phyloP scores from a whole-genome alignment of 305 asterid genomes.

The Rubia occidens region DNA sequence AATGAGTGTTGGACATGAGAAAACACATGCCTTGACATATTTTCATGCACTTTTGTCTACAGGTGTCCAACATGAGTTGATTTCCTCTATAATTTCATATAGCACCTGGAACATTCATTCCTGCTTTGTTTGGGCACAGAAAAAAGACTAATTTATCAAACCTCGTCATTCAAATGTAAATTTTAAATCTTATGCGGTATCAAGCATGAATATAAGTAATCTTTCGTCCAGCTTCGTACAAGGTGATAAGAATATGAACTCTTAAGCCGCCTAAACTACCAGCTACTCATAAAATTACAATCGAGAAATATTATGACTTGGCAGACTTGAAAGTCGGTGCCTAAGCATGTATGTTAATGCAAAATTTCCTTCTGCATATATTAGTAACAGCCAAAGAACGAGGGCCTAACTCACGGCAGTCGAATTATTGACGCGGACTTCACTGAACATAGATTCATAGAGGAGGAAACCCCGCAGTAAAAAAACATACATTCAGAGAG shows the following conservation, averaged over 20 bases:
- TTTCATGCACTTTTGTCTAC: conserved; percentile 24
- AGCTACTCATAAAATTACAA: conserved; percentile 12
- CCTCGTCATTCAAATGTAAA: conserved; percentile 76
- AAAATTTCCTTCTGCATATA: no score
- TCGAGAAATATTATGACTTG: conserved; percentile 25
- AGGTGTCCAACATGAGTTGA: not conserved
- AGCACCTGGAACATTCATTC: conserved; percentile 85
- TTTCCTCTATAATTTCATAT: conserved; percentile 42
- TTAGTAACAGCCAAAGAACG: no score
- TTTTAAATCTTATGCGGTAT: conserved; percentile 65
- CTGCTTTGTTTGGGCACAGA: conserved; percentile 92
- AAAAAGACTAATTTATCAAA: conserved; percentile 85
- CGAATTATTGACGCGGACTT: no score
- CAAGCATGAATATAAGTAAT: not conserved
- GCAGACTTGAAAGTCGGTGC: conserved; percentile 60
- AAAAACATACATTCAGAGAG: no score
- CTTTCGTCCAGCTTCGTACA: conserved; percentile 26
- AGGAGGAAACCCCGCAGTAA: no score
- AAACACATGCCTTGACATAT: no score
- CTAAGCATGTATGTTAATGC: conserved; percentile 26
- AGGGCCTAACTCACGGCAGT: no score
- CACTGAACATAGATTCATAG: no score
- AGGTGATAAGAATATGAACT: conserved; percentile 94
- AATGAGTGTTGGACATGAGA: no score
- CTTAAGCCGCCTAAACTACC: conserved; percentile 76